Percentiles rank a stretch among this genome's conserved stretches.
Conservation (phyloP, 2,329 filamentous ascomycete genomes). For the Cytospora piceicola region DNA sequence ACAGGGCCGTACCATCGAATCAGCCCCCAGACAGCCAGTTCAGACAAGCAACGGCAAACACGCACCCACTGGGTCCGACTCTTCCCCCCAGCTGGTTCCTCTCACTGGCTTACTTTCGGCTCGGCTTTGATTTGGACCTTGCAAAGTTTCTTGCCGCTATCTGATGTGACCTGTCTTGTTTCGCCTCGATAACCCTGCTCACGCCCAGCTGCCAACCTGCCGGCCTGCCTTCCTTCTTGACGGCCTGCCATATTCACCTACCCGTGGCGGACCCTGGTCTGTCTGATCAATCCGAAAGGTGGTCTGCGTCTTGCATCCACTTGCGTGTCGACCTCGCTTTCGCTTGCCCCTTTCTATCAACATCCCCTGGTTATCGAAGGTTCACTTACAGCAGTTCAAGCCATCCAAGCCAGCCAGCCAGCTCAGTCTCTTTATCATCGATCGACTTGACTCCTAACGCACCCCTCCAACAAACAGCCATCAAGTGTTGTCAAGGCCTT, state of each 20-base stretch:
- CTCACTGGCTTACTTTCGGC: slow-evolving; percentile 12
- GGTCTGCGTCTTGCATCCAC: slow-evolving; percentile 27
- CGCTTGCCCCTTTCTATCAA: slow-evolving; percentile 27
- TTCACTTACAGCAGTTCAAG: slow-evolving; percentile 19
- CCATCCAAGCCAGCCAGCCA: slow-evolving; percentile 26
- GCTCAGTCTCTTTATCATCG: slow-evolving; percentile 11
- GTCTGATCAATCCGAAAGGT: slow-evolving; percentile 19
- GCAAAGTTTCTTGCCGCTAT: slow-evolving; percentile 10
- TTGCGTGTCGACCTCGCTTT: slow-evolving; percentile 28
- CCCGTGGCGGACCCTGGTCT: slow-evolving; percentile 11
- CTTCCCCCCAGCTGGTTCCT: slow-evolving; percentile 20
- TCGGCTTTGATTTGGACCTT: slow-evolving; percentile 18
- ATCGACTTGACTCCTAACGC: slow-evolving; percentile 25
- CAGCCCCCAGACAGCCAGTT: slow-evolving; percentile 25
- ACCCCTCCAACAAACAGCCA: slow-evolving; percentile 21
- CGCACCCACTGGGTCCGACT: slow-evolving; percentile 13
- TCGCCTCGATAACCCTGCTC: slow-evolving; percentile 28
- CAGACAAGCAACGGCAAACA: slow-evolving; percentile 25
- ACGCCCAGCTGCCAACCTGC: slow-evolving; percentile 9
- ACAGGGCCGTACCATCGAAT: slow-evolving; percentile 27
- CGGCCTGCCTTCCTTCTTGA: slow-evolving; percentile 10
- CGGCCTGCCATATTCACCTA: slow-evolving; percentile 15
- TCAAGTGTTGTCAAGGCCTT: slow-evolving; percentile 2
- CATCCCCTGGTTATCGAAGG: slow-evolving; percentile 13
- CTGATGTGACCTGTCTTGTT: slow-evolving; percentile 19